Conservation (phyloP, 805 yeast genomes). For the Scheffersomyces stipitis region DNA sequence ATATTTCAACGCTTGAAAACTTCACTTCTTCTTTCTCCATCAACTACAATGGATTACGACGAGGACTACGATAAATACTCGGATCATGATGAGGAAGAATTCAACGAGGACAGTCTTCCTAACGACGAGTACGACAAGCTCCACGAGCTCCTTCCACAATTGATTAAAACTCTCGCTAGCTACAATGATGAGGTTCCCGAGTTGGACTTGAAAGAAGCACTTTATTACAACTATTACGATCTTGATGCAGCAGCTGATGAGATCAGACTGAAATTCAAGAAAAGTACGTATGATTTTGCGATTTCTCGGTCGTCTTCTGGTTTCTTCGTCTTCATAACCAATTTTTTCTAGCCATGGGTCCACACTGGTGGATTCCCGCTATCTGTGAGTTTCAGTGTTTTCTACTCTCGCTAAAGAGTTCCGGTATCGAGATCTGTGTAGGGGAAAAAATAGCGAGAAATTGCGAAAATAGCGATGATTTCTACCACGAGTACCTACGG, state of each 20-base stretch:
- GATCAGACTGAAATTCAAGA: constrained; percentile 34
- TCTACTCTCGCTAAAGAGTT: too few relatives aligned
- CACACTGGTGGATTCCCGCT: too few relatives aligned
- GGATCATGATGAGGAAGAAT: constrained; percentile 28
- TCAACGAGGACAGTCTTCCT: constrained; percentile 36
- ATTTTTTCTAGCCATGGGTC: too few relatives aligned
- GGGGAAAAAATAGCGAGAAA: too few relatives aligned
- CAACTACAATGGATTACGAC: constrained; percentile 15
- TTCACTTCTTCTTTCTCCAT: too few relatives aligned
- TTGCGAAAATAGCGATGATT: too few relatives aligned
- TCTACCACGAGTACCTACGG: too few relatives aligned
- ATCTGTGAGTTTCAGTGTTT: too few relatives aligned
- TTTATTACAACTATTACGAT: constrained; percentile 61
- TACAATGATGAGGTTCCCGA: constrained; percentile 49
- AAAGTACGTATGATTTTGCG: constrained; percentile 45
- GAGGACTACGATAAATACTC: constrained; percentile 29
- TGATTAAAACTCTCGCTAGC: constrained; percentile 35
- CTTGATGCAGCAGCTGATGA: constrained; percentile 52
- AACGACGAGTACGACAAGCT: constrained; percentile 45
- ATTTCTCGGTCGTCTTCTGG: not conserved
- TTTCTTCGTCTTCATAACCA: too few relatives aligned
- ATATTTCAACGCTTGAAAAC: too few relatives aligned
- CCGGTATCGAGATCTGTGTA: too few relatives aligned
- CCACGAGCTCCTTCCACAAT: constrained; percentile 41
- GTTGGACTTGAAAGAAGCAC: constrained; percentile 51